These are phyloP conservation scores for Dalechampia spathulata DNA, from an alignment of 441 rosid genomes.

Conservation along the genomic window DNA sequence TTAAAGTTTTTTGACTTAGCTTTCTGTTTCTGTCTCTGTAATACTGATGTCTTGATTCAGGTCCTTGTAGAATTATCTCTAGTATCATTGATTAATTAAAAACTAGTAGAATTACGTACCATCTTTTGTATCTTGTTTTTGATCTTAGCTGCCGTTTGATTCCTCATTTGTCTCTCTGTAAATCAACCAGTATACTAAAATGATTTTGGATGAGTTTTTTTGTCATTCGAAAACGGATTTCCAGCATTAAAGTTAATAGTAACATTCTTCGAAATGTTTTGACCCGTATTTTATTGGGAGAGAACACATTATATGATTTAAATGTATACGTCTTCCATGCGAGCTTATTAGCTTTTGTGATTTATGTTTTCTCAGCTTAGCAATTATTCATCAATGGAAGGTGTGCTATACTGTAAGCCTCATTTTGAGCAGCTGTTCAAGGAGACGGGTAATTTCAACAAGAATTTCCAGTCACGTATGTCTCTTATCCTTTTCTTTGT, in stretches of 20 bases:
- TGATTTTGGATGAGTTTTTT: too few species aligned
- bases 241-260: neutral
- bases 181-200: neutral
- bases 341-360: constrained; percentile 10
- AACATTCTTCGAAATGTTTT: neutral
- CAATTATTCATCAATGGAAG: constrained; percentile 96
- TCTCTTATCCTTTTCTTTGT: constrained; percentile 5
- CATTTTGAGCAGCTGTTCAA: constrained; percentile 95
- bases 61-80: too few species aligned
- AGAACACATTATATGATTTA: neutral
- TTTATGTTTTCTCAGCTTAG: constrained; percentile 53
- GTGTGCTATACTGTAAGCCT: constrained; percentile 91
- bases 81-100: neutral
- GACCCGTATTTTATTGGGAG: neutral
- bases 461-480: constrained; percentile 92
- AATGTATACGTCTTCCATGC: neutral
- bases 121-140: neutral
- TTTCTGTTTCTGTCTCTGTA: neutral
- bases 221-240: too few species aligned
- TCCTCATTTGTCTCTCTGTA: neutral
- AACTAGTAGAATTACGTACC: neutral
- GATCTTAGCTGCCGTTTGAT: neutral
- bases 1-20: neutral
- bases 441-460: constrained; percentile 84
- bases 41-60: neutral